These are phyloP conservation scores for Singerocomus rubriflavus DNA, from an alignment of 1,284 basidiomycete genomes.

Conservation along the genomic window DNA sequence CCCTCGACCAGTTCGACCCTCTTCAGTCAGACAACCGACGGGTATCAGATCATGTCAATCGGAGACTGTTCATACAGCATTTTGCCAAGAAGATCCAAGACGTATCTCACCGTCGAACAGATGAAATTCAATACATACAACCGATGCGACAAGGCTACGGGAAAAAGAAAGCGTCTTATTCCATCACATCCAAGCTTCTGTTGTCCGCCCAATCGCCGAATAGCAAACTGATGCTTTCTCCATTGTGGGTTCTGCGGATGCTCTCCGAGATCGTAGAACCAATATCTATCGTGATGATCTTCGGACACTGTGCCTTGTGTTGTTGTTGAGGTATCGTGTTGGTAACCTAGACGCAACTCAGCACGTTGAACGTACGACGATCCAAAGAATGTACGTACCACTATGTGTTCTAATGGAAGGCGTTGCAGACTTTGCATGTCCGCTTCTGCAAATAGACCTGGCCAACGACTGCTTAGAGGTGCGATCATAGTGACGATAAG, in stretches of 20 bases:
- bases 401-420: conserved; percentile 83
- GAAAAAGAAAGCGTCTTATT: conserved; percentile 8
- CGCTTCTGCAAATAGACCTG: conserved; percentile 84
- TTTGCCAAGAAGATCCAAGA: background rate
- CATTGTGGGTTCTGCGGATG: conserved; percentile 95
- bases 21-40: too few species aligned
- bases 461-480: conserved; percentile 1
- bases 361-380: background rate
- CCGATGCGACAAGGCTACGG: background rate
- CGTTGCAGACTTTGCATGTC: conserved; percentile 75
- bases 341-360: conserved; percentile 49
- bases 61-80: background rate
- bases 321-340: conserved; percentile 75
- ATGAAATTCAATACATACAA: background rate
- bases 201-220: conserved; percentile 74
- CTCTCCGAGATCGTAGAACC: conserved; percentile 92
- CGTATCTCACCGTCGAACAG: background rate
- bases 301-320: conserved; percentile 52
- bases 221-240: conserved; percentile 83
- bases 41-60: too few species aligned
- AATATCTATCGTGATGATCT: conserved; percentile 80
- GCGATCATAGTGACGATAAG: conserved; percentile 4
- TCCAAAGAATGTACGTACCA: conserved; percentile 60
- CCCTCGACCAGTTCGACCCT: too few species aligned
- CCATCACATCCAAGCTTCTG: conserved; percentile 40